Evolutionary conservation across 1,284 basidiomycete species (phyloP).

Genomic region (Ceratobasidium sp.): DNA sequence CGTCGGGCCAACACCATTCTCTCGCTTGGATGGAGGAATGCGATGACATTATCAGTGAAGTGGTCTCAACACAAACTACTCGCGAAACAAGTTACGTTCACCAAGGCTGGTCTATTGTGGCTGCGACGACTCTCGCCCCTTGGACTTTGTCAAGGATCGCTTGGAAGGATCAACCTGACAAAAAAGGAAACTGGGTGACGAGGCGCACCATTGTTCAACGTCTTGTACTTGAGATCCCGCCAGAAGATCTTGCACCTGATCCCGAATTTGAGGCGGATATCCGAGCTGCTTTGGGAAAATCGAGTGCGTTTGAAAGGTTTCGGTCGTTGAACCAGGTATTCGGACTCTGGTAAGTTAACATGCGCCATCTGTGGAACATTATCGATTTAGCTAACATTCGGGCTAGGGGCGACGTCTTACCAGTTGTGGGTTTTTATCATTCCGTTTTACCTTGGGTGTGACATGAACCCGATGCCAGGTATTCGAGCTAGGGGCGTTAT

Average conservation of each 20-base stretch:
- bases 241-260: not conserved
- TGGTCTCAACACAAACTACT: not conserved
- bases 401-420: constrained; percentile 39
- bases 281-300: not conserved
- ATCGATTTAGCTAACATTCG: not conserved
- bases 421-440: constrained; percentile 3
- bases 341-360: constrained; percentile 13
- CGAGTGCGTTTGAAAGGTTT: constrained; percentile 1
- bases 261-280: constrained; percentile 14
- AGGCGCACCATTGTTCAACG: constrained; percentile 11
- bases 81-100: constrained; percentile 22
- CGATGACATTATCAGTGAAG: constrained; percentile 2
- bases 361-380: too few species aligned
- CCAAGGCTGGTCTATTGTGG: constrained; percentile 21
- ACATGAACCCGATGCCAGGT: not conserved
- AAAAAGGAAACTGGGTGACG: not conserved
- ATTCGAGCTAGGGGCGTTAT: constrained; percentile 15
- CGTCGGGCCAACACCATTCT: not conserved
- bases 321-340: constrained; percentile 13
- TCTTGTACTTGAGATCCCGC: not conserved
- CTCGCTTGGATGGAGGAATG: constrained; percentile 4
- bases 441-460: not conserved
- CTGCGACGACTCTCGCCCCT: not conserved
- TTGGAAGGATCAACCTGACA: not conserved
- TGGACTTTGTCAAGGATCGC: constrained; percentile 9